A percentile compares a stretch with the other conserved stretches of the same genome.
Conservation (phyloP, 2,329 filamentous ascomycete species). For the Bipolaris cookei region DNA sequence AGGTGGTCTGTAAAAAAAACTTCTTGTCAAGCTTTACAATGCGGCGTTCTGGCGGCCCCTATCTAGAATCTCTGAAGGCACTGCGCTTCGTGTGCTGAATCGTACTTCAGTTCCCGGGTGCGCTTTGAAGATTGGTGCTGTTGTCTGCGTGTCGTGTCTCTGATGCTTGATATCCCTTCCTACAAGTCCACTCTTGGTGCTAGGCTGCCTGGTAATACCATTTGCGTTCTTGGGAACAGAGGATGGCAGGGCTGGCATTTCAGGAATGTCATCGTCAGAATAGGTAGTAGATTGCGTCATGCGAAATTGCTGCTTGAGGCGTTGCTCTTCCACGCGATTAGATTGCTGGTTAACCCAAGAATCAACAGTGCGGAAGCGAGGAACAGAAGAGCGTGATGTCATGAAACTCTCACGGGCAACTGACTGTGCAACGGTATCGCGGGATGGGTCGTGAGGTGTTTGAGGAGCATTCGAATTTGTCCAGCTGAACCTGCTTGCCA, state of each 20-base stretch:
- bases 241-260: slow-evolving; percentile 21
- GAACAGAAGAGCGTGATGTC: slow-evolving; percentile 45
- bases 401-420: slow-evolving; percentile 45
- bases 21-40: slow-evolving; percentile 12
- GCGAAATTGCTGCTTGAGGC: slow-evolving; percentile 45
- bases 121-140: slow-evolving; percentile 50
- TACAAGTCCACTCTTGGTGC: slow-evolving; percentile 29
- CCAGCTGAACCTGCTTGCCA: slow-evolving; percentile 49
- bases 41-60: slow-evolving; percentile 34
- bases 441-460: slow-evolving; percentile 44
- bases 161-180: slow-evolving; percentile 44
- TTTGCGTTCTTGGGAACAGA: slow-evolving; percentile 38
- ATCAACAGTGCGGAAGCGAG: slow-evolving; percentile 51
- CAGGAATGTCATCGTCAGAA: slow-evolving; percentile 24
- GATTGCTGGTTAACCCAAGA: slow-evolving; percentile 52
- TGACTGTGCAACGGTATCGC: slow-evolving; percentile 36
- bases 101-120: slow-evolving; percentile 51
- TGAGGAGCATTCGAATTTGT: slow-evolving; percentile 50
- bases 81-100: slow-evolving; percentile 47
- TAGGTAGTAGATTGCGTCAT: slow-evolving; percentile 40
- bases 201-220: slow-evolving; percentile 9
- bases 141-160: slow-evolving; percentile 46
- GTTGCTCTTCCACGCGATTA: slow-evolving; percentile 46
- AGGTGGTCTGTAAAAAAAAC: not conserved
- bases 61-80: slow-evolving; percentile 50